Conservation (phyloP, 176 grass and related monocot genomes). For the Secale cereale region DNA sequence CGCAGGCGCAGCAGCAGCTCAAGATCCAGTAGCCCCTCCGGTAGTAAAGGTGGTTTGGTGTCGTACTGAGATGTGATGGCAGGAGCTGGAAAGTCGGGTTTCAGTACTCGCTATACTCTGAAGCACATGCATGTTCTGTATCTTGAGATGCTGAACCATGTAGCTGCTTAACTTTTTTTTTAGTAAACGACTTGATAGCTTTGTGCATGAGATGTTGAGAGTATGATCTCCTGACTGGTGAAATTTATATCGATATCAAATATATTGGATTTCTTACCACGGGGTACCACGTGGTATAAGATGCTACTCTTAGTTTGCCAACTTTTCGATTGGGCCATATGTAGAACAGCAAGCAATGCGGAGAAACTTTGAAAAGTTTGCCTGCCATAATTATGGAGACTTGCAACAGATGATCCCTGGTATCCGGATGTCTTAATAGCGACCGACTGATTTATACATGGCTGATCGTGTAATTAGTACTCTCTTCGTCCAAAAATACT, state of each 20-base stretch:
- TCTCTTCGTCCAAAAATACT: too few relatives aligned
- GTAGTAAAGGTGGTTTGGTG: slow-evolving; percentile 63
- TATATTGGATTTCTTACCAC: too few relatives aligned
- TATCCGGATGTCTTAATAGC: too few relatives aligned
- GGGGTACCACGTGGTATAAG: too few relatives aligned
- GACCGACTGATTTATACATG: too few relatives aligned
- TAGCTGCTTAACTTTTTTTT: background rate
- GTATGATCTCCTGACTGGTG: background rate
- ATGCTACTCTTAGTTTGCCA: too few relatives aligned
- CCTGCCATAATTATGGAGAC: too few relatives aligned
- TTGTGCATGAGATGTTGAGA: background rate
- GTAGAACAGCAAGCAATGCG: too few relatives aligned
- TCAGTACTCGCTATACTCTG: background rate
- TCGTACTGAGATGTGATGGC: slow-evolving; percentile 45
- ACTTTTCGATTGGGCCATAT: too few relatives aligned
- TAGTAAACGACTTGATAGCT: background rate
- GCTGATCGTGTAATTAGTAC: too few relatives aligned
- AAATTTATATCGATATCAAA: background rate
- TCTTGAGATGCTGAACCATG: background rate
- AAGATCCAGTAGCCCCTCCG: slow-evolving; percentile 60
- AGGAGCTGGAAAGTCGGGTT: slow-evolving; percentile 2
- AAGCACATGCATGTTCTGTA: background rate
- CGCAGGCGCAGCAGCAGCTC: slow-evolving; percentile 57
- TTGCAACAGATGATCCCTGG: too few relatives aligned
- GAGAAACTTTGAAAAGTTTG: too few relatives aligned